Conservation (phyloP, 2,329 filamentous ascomycete genomes). For the Incumbomyces lentus region DNA sequence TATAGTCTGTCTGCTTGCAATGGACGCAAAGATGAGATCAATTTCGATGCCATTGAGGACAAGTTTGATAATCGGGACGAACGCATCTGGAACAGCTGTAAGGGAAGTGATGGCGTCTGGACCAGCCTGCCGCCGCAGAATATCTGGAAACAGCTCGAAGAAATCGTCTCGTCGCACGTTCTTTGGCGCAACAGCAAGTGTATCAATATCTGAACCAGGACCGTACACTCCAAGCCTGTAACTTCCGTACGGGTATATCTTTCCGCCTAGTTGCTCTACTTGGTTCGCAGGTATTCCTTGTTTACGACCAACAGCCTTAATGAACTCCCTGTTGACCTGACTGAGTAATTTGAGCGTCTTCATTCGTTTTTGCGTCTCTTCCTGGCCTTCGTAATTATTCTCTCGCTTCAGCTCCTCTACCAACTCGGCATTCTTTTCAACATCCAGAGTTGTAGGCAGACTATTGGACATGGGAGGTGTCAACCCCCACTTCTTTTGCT, state of each 20-base stretch:
- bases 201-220: constrained; percentile 94
- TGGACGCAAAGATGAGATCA: constrained; percentile 79
- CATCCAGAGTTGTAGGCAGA: constrained; percentile 67
- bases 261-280: constrained; percentile 67
- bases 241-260: constrained; percentile 92
- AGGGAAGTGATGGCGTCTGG: constrained; percentile 74
- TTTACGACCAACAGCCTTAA: constrained; percentile 65
- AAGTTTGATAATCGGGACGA: constrained; percentile 95
- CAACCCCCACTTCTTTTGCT: constrained; percentile 53
- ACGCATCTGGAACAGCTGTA: constrained; percentile 76
- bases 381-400: constrained; percentile 79
- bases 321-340: constrained; percentile 72
- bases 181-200: constrained; percentile 80
- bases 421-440: constrained; percentile 64
- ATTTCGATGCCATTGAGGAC: constrained; percentile 86
- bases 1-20: constrained; percentile 60
- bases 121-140: constrained; percentile 66
- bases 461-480: constrained; percentile 72
- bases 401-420: constrained; percentile 76
- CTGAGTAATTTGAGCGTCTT: constrained; percentile 68
- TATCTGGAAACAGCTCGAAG: constrained; percentile 74
- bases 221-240: constrained; percentile 90
- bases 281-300: constrained; percentile 66
- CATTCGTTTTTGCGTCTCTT: constrained; percentile 71
- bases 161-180: constrained; percentile 85